These are phyloP conservation scores for Yarrowia alimentaria DNA, from an alignment of 805 yeast species.

Conservation along the genomic window DNA sequence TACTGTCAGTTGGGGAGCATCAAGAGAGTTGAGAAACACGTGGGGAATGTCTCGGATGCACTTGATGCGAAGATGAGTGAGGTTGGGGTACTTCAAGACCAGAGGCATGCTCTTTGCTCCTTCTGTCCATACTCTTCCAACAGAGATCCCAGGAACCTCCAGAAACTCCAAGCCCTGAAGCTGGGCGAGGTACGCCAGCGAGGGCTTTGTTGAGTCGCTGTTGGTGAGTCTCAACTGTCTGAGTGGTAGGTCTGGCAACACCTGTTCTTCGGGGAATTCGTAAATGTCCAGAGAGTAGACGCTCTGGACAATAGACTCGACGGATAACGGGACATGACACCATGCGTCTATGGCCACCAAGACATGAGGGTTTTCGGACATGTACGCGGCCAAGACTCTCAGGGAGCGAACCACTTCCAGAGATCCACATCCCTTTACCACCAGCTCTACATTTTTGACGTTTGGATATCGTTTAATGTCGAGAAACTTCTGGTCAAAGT, in stretches of 20 bases:
- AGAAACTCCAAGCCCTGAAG: constrained; percentile 11
- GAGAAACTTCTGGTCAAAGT: constrained; percentile 22
- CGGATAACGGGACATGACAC: constrained; percentile 22
- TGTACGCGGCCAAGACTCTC: constrained; percentile 4
- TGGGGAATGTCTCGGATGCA: not conserved
- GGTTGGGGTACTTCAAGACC: not conserved
- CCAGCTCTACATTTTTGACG: constrained; percentile 1
- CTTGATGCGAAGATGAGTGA: constrained; percentile 19
- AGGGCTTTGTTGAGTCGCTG: constrained; percentile 11
- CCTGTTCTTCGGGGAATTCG: constrained; percentile 22
- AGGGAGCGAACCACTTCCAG: constrained; percentile 22
- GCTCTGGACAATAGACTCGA: constrained; percentile 11
- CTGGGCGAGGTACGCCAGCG: not conserved
- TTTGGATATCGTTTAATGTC: constrained; percentile 9
- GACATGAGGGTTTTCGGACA: constrained; percentile 11
- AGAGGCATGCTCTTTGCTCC: not conserved
- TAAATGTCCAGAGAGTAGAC: constrained; percentile 19
- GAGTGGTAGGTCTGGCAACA: not conserved
- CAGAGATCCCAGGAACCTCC: constrained; percentile 12
- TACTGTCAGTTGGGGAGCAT: not conserved
- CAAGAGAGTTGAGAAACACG: constrained; percentile 6
- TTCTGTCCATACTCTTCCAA: not conserved
- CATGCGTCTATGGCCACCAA: constrained; percentile 15
- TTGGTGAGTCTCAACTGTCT: constrained; percentile 7
- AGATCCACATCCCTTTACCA: constrained; percentile 21